A percentile compares a stretch with the other conserved stretches of the same genome.
phyloP scores from a whole-genome alignment of 2,329 filamentous ascomycete species.

The Seiridium unicorne region DNA sequence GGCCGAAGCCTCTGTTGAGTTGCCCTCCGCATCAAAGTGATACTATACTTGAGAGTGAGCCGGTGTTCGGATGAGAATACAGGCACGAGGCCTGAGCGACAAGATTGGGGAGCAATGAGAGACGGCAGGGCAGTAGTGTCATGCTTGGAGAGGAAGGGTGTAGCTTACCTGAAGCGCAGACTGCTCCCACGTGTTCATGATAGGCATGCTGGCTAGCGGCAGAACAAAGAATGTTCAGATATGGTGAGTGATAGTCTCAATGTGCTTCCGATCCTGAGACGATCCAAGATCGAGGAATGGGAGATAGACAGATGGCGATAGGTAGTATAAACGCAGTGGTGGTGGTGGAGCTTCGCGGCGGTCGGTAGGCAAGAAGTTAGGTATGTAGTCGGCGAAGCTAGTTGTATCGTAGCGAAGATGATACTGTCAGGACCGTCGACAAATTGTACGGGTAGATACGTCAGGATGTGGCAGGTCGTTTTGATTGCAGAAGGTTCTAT shows the following conservation, averaged over 20 bases:
- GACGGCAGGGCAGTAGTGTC: conserved; percentile 12
- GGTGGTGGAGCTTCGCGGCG: no score
- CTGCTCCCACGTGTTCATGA: conserved; percentile 30
- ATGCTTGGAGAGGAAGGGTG: conserved; percentile 16
- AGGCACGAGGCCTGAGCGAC: background rate
- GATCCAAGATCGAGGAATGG: background rate
- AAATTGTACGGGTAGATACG: no score
- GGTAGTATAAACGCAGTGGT: no score
- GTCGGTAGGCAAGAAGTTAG: no score
- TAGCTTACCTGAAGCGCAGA: conserved; percentile 28
- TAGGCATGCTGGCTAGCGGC: conserved; percentile 10
- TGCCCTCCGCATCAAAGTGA: conserved; percentile 7
- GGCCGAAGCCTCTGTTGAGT: conserved; percentile 6
- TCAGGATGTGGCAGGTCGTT: no score
- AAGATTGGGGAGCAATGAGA: conserved; percentile 2
- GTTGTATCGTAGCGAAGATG: no score
- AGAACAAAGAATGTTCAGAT: background rate
- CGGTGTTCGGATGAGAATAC: background rate
- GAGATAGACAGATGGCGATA: background rate
- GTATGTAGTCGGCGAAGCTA: no score
- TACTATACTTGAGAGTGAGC: conserved; percentile 9
- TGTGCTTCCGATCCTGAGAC: background rate
- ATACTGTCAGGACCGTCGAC: no score
- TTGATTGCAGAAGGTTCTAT: no score
- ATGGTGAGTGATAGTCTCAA: background rate